Percentiles rank a stretch among this genome's conserved stretches.
These are phyloP conservation scores for Albizia julibrissin DNA, from an alignment of 306 rosid species.

Conservation along the genomic window DNA sequence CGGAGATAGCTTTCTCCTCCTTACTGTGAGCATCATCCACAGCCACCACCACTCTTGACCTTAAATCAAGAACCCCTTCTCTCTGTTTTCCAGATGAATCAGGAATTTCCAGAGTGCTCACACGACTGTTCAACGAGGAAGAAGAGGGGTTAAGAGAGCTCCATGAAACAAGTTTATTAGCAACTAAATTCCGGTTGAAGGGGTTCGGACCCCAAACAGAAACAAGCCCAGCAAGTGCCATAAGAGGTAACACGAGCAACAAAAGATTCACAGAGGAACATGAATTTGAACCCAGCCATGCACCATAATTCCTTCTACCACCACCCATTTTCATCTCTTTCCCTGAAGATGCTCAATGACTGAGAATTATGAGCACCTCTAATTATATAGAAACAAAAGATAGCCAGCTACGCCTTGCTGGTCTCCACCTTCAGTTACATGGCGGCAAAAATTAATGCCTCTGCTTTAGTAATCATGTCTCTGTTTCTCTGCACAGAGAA, in stretches of 20 bases:
- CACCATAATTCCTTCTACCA: constrained; percentile 20
- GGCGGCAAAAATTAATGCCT: constrained; percentile 27
- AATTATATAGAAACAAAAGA: background rate
- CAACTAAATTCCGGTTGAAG: constrained; percentile 36
- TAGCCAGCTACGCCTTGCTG: background rate
- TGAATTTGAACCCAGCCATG: constrained; percentile 33
- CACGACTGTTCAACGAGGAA: constrained; percentile 10
- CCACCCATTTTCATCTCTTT: constrained; percentile 23
- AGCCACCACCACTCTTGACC: constrained; percentile 42
- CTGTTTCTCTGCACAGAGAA: background rate
- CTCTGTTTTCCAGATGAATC: constrained; percentile 19
- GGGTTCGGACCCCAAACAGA: constrained; percentile 55
- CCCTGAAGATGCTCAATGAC: background rate
- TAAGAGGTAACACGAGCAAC: constrained; percentile 54
- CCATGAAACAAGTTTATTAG: constrained; percentile 23
- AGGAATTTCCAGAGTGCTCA: background rate
- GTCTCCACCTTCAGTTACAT: constrained; percentile 6
- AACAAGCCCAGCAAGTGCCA: constrained; percentile 56
- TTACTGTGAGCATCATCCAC: constrained; percentile 29
- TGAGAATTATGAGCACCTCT: background rate
- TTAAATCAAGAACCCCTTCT: constrained; percentile 34
- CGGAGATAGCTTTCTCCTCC: constrained; percentile 51
- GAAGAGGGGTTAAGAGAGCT: constrained; percentile 31
- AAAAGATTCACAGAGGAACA: constrained; percentile 47
- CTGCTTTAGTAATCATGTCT: constrained; percentile 17